phyloP scores from a whole-genome alignment of 495 filamentous ascomycete species.

The Hypomontagnella submonticulosa region DNA sequence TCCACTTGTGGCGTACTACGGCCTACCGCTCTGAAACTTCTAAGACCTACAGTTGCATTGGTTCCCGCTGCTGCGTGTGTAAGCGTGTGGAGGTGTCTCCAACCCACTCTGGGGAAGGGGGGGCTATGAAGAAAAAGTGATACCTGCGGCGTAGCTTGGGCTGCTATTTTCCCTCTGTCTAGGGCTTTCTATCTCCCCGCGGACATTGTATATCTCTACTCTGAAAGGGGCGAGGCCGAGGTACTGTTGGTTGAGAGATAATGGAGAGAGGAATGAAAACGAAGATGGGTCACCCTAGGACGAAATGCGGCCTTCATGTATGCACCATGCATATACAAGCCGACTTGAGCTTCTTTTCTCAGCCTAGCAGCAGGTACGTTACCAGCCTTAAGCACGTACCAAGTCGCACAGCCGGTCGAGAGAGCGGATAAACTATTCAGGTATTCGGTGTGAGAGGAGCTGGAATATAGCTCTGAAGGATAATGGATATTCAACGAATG shows the following conservation, averaged over 20 bases:
- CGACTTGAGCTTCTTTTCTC: constrained; percentile 16
- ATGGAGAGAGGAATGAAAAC: neutral
- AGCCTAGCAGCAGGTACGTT: constrained; percentile 4
- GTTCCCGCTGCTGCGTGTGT: too few species aligned
- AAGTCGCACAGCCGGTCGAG: constrained; percentile 5
- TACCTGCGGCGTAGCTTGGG: constrained; percentile 1
- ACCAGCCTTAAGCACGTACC: constrained; percentile 22
- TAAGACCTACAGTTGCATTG: too few species aligned
- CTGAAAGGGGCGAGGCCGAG: constrained; percentile 4
- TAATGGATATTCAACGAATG: neutral
- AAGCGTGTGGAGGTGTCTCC: constrained; percentile 7
- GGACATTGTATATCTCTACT: neutral
- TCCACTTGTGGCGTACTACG: too few species aligned
- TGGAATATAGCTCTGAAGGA: neutral
- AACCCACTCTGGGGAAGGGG: constrained; percentile 34
- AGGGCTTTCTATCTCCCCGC: constrained; percentile 1
- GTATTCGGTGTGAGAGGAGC: constrained; percentile 24
- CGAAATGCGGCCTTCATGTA: constrained; percentile 1
- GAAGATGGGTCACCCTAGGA: constrained; percentile 10
- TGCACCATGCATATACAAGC: neutral
- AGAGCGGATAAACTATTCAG: constrained; percentile 14
- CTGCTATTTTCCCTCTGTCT: neutral
- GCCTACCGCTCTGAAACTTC: too few species aligned
- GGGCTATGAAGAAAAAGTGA: constrained; percentile 10
- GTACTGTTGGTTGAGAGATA: neutral